Evolutionary conservation across 2,329 filamentous ascomycete genomes (phyloP), one percentile per base, ranked within the genome.

Genomic region (Mycosphaerelloides madeirae): DNA sequence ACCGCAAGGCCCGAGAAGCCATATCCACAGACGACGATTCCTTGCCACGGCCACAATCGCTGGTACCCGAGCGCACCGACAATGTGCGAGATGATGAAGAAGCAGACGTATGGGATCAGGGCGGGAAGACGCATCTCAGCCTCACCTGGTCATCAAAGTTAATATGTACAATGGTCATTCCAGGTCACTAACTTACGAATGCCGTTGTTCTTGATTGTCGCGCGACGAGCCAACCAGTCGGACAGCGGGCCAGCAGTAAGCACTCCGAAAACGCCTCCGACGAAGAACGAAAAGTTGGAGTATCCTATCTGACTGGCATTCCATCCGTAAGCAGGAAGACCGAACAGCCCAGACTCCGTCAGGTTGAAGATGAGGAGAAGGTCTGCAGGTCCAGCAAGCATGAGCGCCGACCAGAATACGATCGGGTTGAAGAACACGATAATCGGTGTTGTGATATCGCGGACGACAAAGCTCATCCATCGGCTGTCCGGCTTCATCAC

Each of bases 91-190:
- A 77, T 58, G 19, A 74, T 63, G 3, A 75, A 72, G 12, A 76
- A 70, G 20, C 78, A 59, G 54, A 76, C 60, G 52, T 74, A 78
- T 0, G 76, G 66, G 9, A 68, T 58, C 14, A 81, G 68, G 3
- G 73, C 73, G 1, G 76, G 76, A 4, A 81, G 60, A n/a, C 78
- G 68, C 77, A 81, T 80, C 55, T 80, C 77, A 0, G 78, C 75
- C 36, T 33, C n/a, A n/a, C n/a, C n/a, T n/a, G n/a, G n/a, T n/a
- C n/a, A n/a, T n/a, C n/a, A n/a, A n/a, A n/a, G n/a, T n/a, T n/a
- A n/a, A n/a, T n/a, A n/a, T n/a, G n/a, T n/a, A n/a, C n/a, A n/a
- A n/a, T n/a, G n/a, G n/a, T n/a, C n/a, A n/a, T n/a, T n/a, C n/a
- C 8, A 29, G n/a, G n/a, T 14, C 6, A 12, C 16, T 14, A 33